phyloP scores from a whole-genome alignment of 2,329 filamentous ascomycete species.

The Colletotrichum cuscutae region DNA sequence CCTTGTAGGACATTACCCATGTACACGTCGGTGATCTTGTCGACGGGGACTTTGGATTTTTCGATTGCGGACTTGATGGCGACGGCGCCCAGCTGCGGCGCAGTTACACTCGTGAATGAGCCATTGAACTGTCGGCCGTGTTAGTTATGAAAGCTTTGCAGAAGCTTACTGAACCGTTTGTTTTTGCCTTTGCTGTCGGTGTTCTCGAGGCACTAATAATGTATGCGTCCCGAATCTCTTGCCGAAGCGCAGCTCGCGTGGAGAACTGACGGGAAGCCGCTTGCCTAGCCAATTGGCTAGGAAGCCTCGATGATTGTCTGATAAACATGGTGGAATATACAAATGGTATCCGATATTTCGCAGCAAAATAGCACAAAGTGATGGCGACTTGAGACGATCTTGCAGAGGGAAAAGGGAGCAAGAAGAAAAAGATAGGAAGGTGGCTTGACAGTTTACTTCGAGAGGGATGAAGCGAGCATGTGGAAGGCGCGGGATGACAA shows the following conservation, averaged over 20 bases:
- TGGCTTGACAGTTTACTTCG: conserved; percentile 9
- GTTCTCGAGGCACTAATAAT: conserved; percentile 92
- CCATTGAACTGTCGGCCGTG: conserved; percentile 83
- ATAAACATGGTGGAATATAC: conserved; percentile 41
- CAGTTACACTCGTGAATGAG: conserved; percentile 83
- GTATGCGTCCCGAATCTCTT: conserved; percentile 90
- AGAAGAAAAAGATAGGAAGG: conserved; percentile 15
- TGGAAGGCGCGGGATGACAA: conserved; percentile 24
- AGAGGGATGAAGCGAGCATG: conserved; percentile 28
- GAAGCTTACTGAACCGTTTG: background rate
- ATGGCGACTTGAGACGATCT: conserved; percentile 13
- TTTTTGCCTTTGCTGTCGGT: conserved; percentile 83
- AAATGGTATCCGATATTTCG: background rate
- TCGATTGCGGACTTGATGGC: conserved; percentile 92
- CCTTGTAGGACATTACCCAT: conserved; percentile 96
- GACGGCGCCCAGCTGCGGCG: conserved; percentile 87
- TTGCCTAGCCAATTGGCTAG: conserved; percentile 51
- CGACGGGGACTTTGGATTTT: conserved; percentile 84
- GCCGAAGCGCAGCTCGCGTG: conserved; percentile 52
- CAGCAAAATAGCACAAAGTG: conserved; percentile 10
- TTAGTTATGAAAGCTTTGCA: conserved; percentile 13
- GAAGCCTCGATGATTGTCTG: conserved; percentile 47
- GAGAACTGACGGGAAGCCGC: conserved; percentile 59
- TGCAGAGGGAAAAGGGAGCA: conserved; percentile 1
- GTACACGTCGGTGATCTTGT: conserved; percentile 91